Base-by-base conservation (phyloP, 2,329 filamentous ascomycete species). In the Fusarium chuoi region DNA sequence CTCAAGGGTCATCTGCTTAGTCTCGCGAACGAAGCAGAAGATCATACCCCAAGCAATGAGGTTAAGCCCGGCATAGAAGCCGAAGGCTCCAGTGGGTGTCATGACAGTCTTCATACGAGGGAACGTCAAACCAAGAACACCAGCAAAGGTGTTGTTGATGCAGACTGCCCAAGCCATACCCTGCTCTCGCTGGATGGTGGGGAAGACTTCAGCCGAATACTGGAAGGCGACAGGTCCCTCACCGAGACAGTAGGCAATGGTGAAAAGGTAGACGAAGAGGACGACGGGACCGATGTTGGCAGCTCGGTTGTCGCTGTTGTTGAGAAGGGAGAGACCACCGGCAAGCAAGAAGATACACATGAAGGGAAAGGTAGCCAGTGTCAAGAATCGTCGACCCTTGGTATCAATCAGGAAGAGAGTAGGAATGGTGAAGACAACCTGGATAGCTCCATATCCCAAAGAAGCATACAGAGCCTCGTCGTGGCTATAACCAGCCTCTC, bases 141-240 rank as follows among this genome's bases (percentile, higher is more conserved):
- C 82, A 13, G 83, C 87, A 82, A 87, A 89, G 81, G 87, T 88
- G 70, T 88, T 84, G 75, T 88, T 89, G 3, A 89, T 90, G 5
- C 89, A 88, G 3, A 91, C 89, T 10, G 89, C 89, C 81, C 87
- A 90, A 0, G 85, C 85, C 90, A 92, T 92, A 41, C 90, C 90
- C 9, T 90, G 85, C 78, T 91, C 90, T 70, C 90, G 84, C 79
- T 91, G 89, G 4, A 88, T 89, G 0, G 92, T 85, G 2, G 90
- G 90, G 79, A 90, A 92, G 18, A 91, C 89, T 77, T 92, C 90
- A 8, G 90, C 89, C 1, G 84, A 87, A 83, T 91, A 91, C 24
- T 87, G 87, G 79, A 90, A 91, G 0, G 89, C 89, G 1, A 91
- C 89, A 0, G 89, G 86, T 0, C 90, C 90, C 81, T 91, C 89